A percentile compares a stretch with the other conserved stretches of the same genome.
Evolutionary conservation across 768 basidiomycete species (phyloP).

Genomic region (Hygrophorus pudorinus): DNA sequence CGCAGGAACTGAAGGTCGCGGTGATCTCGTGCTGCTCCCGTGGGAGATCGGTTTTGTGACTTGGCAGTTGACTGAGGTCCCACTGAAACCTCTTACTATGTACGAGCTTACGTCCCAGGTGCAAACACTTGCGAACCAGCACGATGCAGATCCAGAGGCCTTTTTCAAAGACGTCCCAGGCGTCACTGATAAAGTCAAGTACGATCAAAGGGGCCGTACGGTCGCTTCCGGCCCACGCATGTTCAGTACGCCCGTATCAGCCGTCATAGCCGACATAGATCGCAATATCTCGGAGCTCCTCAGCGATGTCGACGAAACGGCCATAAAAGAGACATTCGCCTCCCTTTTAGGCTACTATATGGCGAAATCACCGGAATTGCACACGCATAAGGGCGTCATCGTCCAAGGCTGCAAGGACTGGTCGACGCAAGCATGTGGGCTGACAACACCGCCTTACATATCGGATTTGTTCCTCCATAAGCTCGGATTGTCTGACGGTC

Average conservation of each 20-base stretch:
- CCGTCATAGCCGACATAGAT: conserved; percentile 19
- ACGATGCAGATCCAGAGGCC: conserved; percentile 33
- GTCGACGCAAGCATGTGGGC: conserved; percentile 45
- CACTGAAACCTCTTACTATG: conserved; percentile 50
- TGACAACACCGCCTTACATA: conserved; percentile 41
- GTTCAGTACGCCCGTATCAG: conserved; percentile 10
- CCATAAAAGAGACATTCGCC: conserved; percentile 51
- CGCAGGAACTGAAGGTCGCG: conserved; percentile 50
- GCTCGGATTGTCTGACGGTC: conserved; percentile 18
- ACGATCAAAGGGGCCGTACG: no score
- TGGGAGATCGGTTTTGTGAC: conserved; percentile 68
- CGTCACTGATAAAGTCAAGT: background rate
- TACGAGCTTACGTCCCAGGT: conserved; percentile 38
- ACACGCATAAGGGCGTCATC: conserved; percentile 32
- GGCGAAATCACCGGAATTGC: conserved; percentile 37
- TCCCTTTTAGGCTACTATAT: conserved; percentile 69
- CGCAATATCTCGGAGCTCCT: conserved; percentile 21
- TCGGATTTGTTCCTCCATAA: conserved; percentile 34
- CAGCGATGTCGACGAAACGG: conserved; percentile 32
- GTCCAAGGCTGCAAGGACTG: conserved; percentile 53
- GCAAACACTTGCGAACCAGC: conserved; percentile 31
- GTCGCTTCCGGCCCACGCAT: conserved; percentile 6
- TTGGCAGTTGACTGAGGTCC: conserved; percentile 53
- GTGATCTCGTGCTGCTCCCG: conserved; percentile 71
- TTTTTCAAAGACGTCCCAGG: conserved; percentile 18